Evolutionary conservation across 2,329 filamentous ascomycete species (phyloP).

Genomic region (Fusarium papillatum): DNA sequence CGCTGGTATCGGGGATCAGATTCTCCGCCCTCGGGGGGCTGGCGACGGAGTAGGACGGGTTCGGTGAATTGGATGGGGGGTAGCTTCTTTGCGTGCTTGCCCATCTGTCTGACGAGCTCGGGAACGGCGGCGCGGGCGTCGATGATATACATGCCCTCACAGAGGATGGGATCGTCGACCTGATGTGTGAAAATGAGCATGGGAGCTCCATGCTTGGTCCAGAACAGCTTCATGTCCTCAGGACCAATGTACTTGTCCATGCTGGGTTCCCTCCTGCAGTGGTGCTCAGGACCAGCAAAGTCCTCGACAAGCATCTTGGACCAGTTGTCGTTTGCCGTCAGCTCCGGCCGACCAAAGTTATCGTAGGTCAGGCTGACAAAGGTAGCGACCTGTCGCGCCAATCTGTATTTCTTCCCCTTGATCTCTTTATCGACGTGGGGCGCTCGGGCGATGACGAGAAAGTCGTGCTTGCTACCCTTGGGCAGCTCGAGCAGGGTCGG

Average conservation of each 20-base stretch:
- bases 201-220: constrained; percentile 38
- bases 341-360: constrained; percentile 34
- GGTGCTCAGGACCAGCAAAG: constrained; percentile 36
- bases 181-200: constrained; percentile 41
- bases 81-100: constrained; percentile 32
- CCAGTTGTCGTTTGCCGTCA: constrained; percentile 33
- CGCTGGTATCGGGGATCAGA: constrained; percentile 30
- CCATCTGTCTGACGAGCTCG: constrained; percentile 30
- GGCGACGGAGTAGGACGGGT: constrained; percentile 31
- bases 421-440: constrained; percentile 36
- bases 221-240: constrained; percentile 42
- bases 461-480: constrained; percentile 37
- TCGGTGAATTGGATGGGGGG: constrained; percentile 34
- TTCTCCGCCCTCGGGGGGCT: constrained; percentile 32
- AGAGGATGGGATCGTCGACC: constrained; percentile 39
- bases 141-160: constrained; percentile 38
- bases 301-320: constrained; percentile 38
- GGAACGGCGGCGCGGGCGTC: constrained; percentile 38
- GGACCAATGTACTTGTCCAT: constrained; percentile 43
- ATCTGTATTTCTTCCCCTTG: constrained; percentile 37
- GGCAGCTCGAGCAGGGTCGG: constrained; percentile 38
- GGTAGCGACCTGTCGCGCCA: constrained; percentile 36
- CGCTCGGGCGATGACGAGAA: constrained; percentile 37
- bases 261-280: constrained; percentile 36
- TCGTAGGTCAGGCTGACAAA: constrained; percentile 37